Conservation (phyloP, 371 early-diverging fungal species). For the Encephalitozoon intestinalis region DNA sequence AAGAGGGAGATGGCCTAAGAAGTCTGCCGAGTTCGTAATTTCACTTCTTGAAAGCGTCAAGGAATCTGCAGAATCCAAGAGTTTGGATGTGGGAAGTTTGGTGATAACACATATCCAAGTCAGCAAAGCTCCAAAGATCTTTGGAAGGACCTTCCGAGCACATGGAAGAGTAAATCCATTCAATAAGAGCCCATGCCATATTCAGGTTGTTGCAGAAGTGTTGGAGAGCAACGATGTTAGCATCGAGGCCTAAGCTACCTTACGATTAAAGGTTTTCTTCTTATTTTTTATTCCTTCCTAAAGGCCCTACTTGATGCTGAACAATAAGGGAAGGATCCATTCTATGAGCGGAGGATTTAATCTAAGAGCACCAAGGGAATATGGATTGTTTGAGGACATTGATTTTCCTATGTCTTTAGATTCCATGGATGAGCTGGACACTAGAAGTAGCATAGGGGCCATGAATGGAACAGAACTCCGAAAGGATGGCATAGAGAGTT, state of each 20-base stretch:
- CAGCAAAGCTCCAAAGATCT: constrained; percentile 92
- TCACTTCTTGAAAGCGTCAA: constrained; percentile 89
- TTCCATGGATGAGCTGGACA: background rate
- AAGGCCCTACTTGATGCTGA: background rate
- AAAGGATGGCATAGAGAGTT: background rate
- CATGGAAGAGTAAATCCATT: constrained; percentile 92
- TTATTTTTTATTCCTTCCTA: background rate
- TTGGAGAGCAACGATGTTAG: constrained; percentile 29
- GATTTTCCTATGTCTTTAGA: background rate
- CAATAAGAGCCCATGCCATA: constrained; percentile 89
- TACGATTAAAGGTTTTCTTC: constrained; percentile 1
- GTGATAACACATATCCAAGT: constrained; percentile 86
- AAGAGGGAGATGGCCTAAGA: constrained; percentile 96
- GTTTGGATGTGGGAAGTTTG: constrained; percentile 66
- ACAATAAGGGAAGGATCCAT: background rate
- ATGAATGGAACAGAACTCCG: too few relatives aligned
- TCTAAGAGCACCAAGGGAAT: background rate
- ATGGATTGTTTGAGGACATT: background rate
- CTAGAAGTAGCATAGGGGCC: background rate
- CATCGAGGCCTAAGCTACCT: background rate
- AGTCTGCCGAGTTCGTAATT: constrained; percentile 79
- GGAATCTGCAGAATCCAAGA: constrained; percentile 85
- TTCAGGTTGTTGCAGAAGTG: constrained; percentile 67
- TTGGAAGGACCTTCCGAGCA: constrained; percentile 92
- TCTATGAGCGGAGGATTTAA: background rate